A percentile compares a stretch with the other conserved stretches of the same genome.
Conservation (phyloP, 163 green algal genomes). For the Chlorella variabilis region DNA sequence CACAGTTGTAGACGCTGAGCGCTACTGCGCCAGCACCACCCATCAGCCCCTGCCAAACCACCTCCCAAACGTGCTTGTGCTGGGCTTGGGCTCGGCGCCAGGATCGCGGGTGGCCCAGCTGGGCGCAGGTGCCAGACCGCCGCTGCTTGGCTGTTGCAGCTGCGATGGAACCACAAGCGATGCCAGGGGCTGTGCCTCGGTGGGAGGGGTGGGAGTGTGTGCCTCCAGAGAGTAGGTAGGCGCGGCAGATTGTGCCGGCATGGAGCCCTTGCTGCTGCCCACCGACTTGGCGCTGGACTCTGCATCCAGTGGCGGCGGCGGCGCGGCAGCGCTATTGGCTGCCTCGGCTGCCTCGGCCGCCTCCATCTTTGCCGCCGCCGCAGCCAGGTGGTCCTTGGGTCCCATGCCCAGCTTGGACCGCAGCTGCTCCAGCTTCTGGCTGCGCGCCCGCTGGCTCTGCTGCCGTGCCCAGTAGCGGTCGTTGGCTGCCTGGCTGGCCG, state of each 20-base stretch:
- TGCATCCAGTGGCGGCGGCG: background rate
- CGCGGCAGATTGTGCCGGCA: background rate
- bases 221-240: background rate
- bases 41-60: conserved; percentile 1
- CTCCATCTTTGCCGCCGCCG: conserved; percentile 11
- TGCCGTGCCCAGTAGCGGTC: background rate
- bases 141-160: background rate
- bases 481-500: background rate
- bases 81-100: background rate
- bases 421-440: conserved; percentile 6
- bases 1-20: too few species aligned
- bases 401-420: background rate
- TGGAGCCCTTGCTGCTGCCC: conserved; percentile 6
- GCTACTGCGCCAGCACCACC: too few species aligned
- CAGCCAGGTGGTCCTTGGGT: conserved; percentile 17
- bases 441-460: background rate
- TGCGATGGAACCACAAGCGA: background rate
- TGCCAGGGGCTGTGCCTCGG: background rate
- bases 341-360: background rate
- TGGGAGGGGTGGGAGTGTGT: background rate
- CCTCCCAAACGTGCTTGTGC: background rate
- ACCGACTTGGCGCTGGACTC: background rate
- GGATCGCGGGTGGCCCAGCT: conserved; percentile 22
- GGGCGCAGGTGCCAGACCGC: background rate
- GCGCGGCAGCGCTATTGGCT: background rate